Base-by-base conservation (phyloP, 75 land plant species). In the Gnetum montanum region DNA sequence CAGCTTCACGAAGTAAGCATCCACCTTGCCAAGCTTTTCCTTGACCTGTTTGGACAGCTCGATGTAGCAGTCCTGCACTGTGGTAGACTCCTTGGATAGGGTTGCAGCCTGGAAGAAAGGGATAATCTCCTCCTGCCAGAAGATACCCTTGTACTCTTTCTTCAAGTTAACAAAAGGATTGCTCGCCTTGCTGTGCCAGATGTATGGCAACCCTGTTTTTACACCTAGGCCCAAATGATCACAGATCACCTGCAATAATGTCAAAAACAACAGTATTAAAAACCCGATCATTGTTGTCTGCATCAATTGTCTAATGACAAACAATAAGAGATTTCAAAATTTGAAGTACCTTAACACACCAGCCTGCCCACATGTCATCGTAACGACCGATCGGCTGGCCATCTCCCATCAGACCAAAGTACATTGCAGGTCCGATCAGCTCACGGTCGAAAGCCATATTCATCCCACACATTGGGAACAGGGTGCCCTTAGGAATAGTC, bases 281-380 rank as follows among this genome's bases (percentile, higher is more conserved):
- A 13, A 11, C 44, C 8, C 38, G 34, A 8, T 29, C 44, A 28
- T 12, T 26, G 15, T 28, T 8, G 10, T 28, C 7, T 10, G 44
- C 57, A 55, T 10, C 37, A 19, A 13, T 19, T 49, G n/a, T 49
- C 51, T n/a, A 19, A 49, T 19, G 51, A 49, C n/a, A 8, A 15
- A n/a, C 19, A 49, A 8, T 49, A 8, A 49, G n/a, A 10, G n/a
- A 15, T 15, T n/a, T n/a, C n/a, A n/a, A n/a, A n/a, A n/a, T n/a
- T n/a, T n/a, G n/a, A n/a, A n/a, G n/a, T n/a, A 78, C 93, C 93
- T 88, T 88, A 48, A 58, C 31, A 63, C 93, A 88, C 93, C 93
- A 88, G 33, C 93, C 93, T 23, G 93, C 93, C 92, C 92, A 87
- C 92, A 87, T 87, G 25, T 87, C 92, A 58, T 87, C 92, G 66